phyloP scores from a whole-genome alignment of 106 monocot species.

The Dioscorea dumetorum region DNA sequence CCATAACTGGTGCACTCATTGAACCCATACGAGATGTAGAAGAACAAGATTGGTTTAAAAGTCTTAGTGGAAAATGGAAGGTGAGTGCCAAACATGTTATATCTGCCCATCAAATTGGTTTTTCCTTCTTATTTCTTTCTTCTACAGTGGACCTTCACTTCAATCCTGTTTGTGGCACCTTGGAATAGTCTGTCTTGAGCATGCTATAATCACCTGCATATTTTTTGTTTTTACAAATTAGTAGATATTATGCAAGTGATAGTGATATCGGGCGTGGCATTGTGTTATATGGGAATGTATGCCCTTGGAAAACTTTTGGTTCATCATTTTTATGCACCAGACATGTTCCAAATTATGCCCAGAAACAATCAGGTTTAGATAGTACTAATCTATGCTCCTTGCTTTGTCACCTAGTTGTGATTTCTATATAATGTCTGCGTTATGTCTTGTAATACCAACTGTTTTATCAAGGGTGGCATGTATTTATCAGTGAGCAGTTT shows the following conservation, averaged over 20 bases:
- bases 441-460: too few relatives aligned
- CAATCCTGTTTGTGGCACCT: neutral
- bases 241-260: neutral
- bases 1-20: conserved; percentile 57
- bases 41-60: conserved; percentile 75
- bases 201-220: neutral
- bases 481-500: neutral
- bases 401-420: too few relatives aligned
- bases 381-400: too few relatives aligned
- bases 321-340: too few relatives aligned
- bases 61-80: conserved; percentile 81
- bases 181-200: neutral
- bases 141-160: neutral
- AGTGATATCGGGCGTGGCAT: neutral
- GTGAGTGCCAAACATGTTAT: conserved; percentile 25
- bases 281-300: too few relatives aligned
- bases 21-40: conserved; percentile 63
- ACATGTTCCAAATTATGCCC: too few relatives aligned
- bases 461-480: neutral
- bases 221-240: neutral
- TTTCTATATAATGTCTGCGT: too few relatives aligned
- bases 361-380: too few relatives aligned
- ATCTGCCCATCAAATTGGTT: neutral
- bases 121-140: too few relatives aligned
- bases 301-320: too few relatives aligned